Evolutionary conservation across 495 filamentous ascomycete genomes (phyloP), one percentile per base, ranked within the genome.

Genomic region (Paragyromitra xinjiangensis): DNA sequence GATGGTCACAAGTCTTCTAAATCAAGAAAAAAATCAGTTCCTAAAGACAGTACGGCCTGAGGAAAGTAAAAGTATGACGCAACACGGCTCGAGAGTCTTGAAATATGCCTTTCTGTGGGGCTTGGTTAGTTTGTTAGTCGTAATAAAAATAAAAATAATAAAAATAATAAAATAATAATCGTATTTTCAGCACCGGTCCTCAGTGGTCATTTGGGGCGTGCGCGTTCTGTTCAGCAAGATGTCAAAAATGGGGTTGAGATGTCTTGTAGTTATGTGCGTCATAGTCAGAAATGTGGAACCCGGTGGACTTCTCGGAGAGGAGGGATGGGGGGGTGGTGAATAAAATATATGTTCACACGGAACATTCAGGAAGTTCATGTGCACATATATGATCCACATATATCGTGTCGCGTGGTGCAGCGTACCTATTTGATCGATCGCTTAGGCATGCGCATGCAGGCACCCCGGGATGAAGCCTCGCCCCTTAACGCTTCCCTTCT

Each of bases 351-450:
- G 69, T 29, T 51, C 71, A 74, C 64, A 69, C 53, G 71, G 64
- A 69, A 69, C 64, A 26, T 61, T 45, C 50, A 64, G 19, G 45
- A 51, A 63, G 73, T 45, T 61, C 74, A 77, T 67, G 69, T 77
- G 74, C 68, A 50, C 59, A 77, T 77, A 71, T 73, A 77, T 77
- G 69, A 77, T 73, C 74, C 74, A 77, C 74, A 56, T 72, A 73
- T 77, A 73, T 64, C 44, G 42, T 48, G 74, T 73, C 71, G 71
- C 71, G 71, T 73, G 70, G 71, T 76, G 69, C 51, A 61, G 68
- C 51, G 74, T 77, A 42, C 74, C 74, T 76, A 48, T 29, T 75
- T 75, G 48, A 70, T 75, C 51, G 58, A 71, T 73, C 74, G 74
- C 74, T 77, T 77, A 73, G 62, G 74, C 42, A 61, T 48, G 73